Percentiles rank a stretch among this genome's conserved stretches.
Evolutionary conservation across 164 flowering plant species (phyloP).

Genomic region (Piper betle): DNA sequence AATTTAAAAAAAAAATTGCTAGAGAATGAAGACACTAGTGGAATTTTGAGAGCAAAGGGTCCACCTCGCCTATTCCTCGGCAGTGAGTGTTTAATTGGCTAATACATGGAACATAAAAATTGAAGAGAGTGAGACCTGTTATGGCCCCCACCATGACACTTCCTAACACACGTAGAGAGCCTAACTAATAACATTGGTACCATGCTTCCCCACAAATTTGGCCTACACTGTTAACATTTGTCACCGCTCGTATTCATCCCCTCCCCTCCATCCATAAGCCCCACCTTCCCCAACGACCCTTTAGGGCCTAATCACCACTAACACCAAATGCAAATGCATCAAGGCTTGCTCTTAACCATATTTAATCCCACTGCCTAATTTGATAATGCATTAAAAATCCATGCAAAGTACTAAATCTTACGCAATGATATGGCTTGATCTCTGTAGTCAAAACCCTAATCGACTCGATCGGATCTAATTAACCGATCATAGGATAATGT

Average conservation of each 20-base stretch:
- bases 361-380: too few species aligned
- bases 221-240: slow-evolving; percentile 1
- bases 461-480: too few species aligned
- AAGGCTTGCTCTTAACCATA: background rate
- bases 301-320: too few species aligned
- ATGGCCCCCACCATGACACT: background rate
- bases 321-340: background rate
- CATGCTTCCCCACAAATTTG: background rate
- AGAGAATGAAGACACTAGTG: background rate
- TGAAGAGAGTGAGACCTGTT: background rate
- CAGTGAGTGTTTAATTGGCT: background rate
- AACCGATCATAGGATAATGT: too few species aligned
- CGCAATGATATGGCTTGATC: too few species aligned
- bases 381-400: too few species aligned
- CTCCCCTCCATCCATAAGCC: background rate
- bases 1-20: background rate
- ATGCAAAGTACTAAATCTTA: too few species aligned
- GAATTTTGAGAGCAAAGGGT: background rate
- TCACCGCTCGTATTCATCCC: background rate
- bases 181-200: background rate
- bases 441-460: too few species aligned
- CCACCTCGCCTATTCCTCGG: background rate
- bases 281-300: background rate
- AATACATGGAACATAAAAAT: background rate
- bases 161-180: too few species aligned